phyloP scores from a whole-genome alignment of 1,284 basidiomycete genomes.

The Phaffia rhodozyma region DNA sequence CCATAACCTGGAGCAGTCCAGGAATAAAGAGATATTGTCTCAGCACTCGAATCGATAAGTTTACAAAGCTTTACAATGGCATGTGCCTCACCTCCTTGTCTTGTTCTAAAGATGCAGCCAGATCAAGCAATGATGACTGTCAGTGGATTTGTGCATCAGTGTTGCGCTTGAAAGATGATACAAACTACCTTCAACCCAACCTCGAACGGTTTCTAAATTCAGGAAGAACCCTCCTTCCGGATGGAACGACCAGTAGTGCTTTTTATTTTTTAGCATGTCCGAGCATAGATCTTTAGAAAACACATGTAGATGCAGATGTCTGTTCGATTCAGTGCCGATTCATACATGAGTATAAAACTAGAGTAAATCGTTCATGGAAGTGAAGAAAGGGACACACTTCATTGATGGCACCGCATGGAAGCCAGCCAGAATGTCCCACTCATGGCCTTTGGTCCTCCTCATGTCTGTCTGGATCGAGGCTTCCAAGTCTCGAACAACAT shows the following conservation, averaged over 20 bases:
- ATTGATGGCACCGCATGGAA: constrained; percentile 69
- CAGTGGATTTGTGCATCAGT: not conserved
- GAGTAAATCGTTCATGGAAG: constrained; percentile 27
- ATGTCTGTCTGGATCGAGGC: constrained; percentile 67
- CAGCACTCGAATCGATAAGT: not conserved
- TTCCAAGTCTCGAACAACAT: constrained; percentile 46
- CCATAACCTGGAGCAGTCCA: not conserved
- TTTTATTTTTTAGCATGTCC: constrained; percentile 69
- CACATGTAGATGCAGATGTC: constrained; percentile 78
- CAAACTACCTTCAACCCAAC: constrained; percentile 53
- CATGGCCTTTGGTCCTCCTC: constrained; percentile 59
- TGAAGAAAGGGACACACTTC: constrained; percentile 32
- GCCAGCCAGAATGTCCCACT: constrained; percentile 67
- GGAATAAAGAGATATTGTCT: not conserved
- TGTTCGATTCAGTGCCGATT: constrained; percentile 29
- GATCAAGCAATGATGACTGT: not conserved
- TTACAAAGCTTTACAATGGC: not conserved
- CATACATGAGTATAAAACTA: not conserved
- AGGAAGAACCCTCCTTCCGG: constrained; percentile 79
- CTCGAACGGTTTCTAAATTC: constrained; percentile 56
- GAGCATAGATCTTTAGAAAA: constrained; percentile 71
- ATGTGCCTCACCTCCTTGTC: not conserved
- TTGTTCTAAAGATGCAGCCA: not conserved
- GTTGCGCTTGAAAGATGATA: constrained; percentile 25
- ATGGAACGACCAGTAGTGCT: constrained; percentile 89